Evolutionary conservation across 2,329 filamentous ascomycete genomes (phyloP), one percentile per base, ranked within the genome.

Genomic region (Cephalotrichum gorgonifer): DNA sequence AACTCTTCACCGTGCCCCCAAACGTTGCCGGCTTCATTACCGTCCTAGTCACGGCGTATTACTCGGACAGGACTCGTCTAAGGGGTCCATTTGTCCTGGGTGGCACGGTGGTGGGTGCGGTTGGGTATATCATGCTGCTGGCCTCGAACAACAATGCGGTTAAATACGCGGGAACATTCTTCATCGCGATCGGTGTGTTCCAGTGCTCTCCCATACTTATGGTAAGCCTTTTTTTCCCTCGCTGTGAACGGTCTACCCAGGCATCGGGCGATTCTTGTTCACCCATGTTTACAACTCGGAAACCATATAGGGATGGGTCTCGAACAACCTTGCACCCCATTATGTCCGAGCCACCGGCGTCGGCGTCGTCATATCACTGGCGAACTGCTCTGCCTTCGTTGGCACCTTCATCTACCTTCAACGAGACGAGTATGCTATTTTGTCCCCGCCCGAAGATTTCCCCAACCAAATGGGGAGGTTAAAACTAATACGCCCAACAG

Each of bases 401-500:
- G 68, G 66, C 2, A 67, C 70, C 0, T 71, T 70, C 49, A 67
- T 67, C 20, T 71, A 71, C 52, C 58, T 73, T 4, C 55, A 59
- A n/a, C 54, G 61, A 50, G 68, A 72, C 56, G 64, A 62, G 57
- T 66, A 55, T 57, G 64, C 62, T 30, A n/a, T n/a, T 28, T 14
- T n/a, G 17, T 43, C 17, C 31, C 23, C 12, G 8, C 12, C 30
- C 30, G 4, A 33, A 22, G 12, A 9, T 15, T 22, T 43, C 26
- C n/a, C n/a, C n/a, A n/a, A n/a, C n/a, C n/a, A n/a, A n/a, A n/a
- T n/a, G 23, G 22, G 41, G 23, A 43, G 12, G 23, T 20, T 43
- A 23, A 11, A 25, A 20, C 25, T 44, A 30, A 44, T 26, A 17
- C 12, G 25, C 15, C 41, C 20, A 23, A 3, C 44, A 64, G 62